Percentiles rank a stretch among this genome's conserved stretches.
These are phyloP conservation scores for Talaromyces sp. DNA, from an alignment of 2,329 filamentous ascomycete species.

Conservation along the genomic window DNA sequence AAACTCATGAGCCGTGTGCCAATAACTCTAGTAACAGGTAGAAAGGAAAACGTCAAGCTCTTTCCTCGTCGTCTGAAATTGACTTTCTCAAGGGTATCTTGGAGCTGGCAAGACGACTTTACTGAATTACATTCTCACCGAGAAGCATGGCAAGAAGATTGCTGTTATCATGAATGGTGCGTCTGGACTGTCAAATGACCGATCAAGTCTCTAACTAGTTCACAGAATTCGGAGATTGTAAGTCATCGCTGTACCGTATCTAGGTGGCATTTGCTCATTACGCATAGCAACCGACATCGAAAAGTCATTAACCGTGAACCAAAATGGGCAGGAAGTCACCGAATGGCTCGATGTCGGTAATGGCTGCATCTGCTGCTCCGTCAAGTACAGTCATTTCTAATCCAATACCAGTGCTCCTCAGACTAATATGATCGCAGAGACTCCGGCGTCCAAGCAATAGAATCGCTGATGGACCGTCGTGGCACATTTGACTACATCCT, in stretches of 20 bases:
- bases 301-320: slow-evolving; percentile 87
- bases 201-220: slow-evolving; percentile 19
- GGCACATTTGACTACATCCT: slow-evolving; percentile 97
- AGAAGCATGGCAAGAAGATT: slow-evolving; percentile 94
- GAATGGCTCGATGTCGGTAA: slow-evolving; percentile 97
- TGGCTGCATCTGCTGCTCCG: slow-evolving; percentile 95
- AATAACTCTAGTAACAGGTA: slow-evolving; percentile 51
- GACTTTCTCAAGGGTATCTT: slow-evolving; percentile 65
- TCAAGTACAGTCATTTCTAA: slow-evolving; percentile 60
- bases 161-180: slow-evolving; percentile 91
- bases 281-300: slow-evolving; percentile 80
- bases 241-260: slow-evolving; percentile 29
- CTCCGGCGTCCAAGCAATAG: slow-evolving; percentile 87
- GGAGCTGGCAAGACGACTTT: slow-evolving; percentile 94
- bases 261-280: not conserved
- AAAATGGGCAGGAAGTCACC: slow-evolving; percentile 75
- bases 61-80: slow-evolving; percentile 5
- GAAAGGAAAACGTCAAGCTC: not conserved
- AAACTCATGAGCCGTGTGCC: slow-evolving; percentile 41
- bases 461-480: slow-evolving; percentile 89
- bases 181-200: slow-evolving; percentile 23
- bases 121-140: slow-evolving; percentile 91
- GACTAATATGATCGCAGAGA: slow-evolving; percentile 56
- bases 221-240: slow-evolving; percentile 76
- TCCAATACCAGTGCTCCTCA: not conserved